Evolutionary conservation across 106 monocot species (phyloP), one percentile per base, ranked within the genome.

Genomic region (Dendrobium nobile): DNA sequence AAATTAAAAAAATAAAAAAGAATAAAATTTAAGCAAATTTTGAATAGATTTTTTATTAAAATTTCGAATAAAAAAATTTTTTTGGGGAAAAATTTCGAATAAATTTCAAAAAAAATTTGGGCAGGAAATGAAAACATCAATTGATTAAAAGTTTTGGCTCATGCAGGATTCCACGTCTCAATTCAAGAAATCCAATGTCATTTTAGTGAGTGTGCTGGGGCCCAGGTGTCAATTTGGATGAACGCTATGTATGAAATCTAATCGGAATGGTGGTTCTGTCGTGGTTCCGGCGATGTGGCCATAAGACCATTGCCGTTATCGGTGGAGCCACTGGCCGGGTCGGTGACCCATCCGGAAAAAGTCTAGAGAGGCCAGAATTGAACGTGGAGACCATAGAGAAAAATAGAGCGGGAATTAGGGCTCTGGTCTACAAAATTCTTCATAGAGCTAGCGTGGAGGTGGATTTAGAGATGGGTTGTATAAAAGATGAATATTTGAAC

Each of bases 291-390:
- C 81, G 90, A 1, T 90, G 85, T 54, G 97, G 94, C 19, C 97
- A 97, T 80, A 73, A 73, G 41, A 80, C 84, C 67, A 86, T 94
- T 27, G 94, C 92, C 11, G 72, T 97, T 11, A 80, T 97, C 28
- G 96, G 94, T 11, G 94, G 96, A 26, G 94, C 94, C 82, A 97
- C 96, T 67, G 96, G 83, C 8, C 88, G 92, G 55, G 83, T 97
- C 8, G 97, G 97, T 0, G 97, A 97, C 75, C 94, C 97, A 28
- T 97, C 97, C 0, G 97, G 97, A 41, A 94, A 94, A 83, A 87
- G 85, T 59, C 40, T 90, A 5, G 92, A 97, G 78, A 67, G 97
- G 33, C 97, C 94, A 7, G 97, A 94, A 55, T 79, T 94, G 20
- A 89, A 94, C 41, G 6, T 74, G 37, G 77, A 82, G 9, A 89